phyloP scores from a whole-genome alignment of 257 asterid genomes.

The Penstemon davidsonii region DNA sequence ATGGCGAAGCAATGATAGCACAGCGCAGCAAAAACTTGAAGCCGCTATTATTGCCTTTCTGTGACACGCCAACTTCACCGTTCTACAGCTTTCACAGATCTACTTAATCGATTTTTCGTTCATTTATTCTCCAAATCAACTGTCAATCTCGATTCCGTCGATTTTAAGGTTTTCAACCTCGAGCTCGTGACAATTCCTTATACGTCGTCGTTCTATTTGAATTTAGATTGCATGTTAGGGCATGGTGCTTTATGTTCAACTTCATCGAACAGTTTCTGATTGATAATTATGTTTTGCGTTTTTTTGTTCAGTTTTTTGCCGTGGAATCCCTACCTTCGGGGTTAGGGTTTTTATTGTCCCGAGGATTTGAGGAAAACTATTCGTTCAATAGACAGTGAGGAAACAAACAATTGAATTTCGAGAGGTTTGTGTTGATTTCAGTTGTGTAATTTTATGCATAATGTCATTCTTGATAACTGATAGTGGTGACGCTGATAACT shows the following conservation, averaged over 20 bases:
- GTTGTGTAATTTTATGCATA: slow-evolving; percentile 1
- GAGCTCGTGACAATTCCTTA: slow-evolving; percentile 18
- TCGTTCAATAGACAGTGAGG: slow-evolving; percentile 10
- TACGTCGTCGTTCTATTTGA: neutral
- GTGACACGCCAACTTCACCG: slow-evolving; percentile 22
- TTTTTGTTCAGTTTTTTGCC: slow-evolving; percentile 18
- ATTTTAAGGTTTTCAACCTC: slow-evolving; percentile 3
- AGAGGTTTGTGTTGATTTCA: slow-evolving; percentile 30
- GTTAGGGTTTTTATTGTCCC: slow-evolving; percentile 27
- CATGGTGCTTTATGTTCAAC: slow-evolving; percentile 12
- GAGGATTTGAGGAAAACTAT: neutral
- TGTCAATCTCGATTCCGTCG: neutral
- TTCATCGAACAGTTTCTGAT: slow-evolving; percentile 27
- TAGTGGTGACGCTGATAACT: slow-evolving; percentile 17
- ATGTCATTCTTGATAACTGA: slow-evolving; percentile 10
- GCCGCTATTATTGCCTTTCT: slow-evolving; percentile 33
- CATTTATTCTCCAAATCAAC: slow-evolving; percentile 24
- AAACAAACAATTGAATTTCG: slow-evolving; percentile 19
- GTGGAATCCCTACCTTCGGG: slow-evolving; percentile 33
- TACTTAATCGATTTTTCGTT: neutral
- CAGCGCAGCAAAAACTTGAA: slow-evolving; percentile 17
- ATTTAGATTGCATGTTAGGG: slow-evolving; percentile 24
- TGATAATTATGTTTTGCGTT: slow-evolving; percentile 8
- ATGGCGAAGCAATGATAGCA: neutral
- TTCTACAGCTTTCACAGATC: slow-evolving; percentile 10